Evolutionary conservation across 208 protist genomes (phyloP), one percentile per base, ranked within the genome.

Genomic region (Kentomonas sorsogonicus): DNA sequence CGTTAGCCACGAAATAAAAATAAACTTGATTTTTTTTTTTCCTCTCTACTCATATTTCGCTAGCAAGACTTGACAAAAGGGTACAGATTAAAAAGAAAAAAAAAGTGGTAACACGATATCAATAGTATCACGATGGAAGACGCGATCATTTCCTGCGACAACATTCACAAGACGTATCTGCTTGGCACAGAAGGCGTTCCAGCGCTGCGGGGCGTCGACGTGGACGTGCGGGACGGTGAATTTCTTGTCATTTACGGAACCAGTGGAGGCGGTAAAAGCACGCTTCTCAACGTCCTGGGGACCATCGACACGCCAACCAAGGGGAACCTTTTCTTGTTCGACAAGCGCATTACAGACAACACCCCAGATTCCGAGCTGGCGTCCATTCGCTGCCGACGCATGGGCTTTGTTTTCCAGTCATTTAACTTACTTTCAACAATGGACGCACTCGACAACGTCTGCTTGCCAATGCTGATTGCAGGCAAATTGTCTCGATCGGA

Each of bases 111-210:
- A n/a, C n/a, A n/a, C n/a, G n/a, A n/a, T n/a, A n/a, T n/a, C n/a
- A n/a, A n/a, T n/a, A n/a, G n/a, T n/a, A n/a, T n/a, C n/a, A n/a
- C n/a, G n/a, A n/a, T n/a, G n/a, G n/a, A n/a, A n/a, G n/a, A n/a
- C n/a, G n/a, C 66, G 15, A 72, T 98, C 20, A 69, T 97, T 5
- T 77, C 76, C 13, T 90, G 95, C 61, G 89, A 97, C 30, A 98
- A 98, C 67, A 86, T 98, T 53, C 96, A 98, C 69, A 98, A 98
- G 66, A 98, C 96, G 25, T 98, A 98, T 69, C 74, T 98, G 16
- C 60, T 98, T 18, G 97, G 96, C 23, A 74, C 92, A 7, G 94
- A 98, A 63, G 96, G 97, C 61, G 92, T 98, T 29, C 83, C 96
- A n/a, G 96, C 96, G n/a, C 66, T 98, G 30, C 72, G 93, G 31